phyloP scores from a whole-genome alignment of 2,329 filamentous ascomycete species.

The Cadophora malorum region DNA sequence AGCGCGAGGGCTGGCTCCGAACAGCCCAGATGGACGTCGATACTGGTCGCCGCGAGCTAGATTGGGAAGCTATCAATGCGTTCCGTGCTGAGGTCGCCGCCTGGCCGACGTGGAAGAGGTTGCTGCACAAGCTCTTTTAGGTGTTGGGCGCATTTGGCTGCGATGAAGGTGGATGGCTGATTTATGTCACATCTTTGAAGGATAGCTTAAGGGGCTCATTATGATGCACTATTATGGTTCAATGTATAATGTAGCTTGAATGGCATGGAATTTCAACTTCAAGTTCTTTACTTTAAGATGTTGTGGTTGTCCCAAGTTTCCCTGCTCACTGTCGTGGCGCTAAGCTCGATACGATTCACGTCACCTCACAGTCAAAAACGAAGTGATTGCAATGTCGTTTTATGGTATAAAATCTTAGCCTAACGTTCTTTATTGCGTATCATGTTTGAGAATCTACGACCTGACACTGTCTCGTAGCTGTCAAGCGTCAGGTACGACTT shows the following conservation, averaged over 20 bases:
- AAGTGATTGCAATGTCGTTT: no score
- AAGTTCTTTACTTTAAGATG: not conserved
- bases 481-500: no score
- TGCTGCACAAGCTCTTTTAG: slow-evolving; percentile 23
- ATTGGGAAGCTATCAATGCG: slow-evolving; percentile 22
- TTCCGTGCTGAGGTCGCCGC: slow-evolving; percentile 8
- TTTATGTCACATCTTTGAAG: not conserved
- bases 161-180: not conserved
- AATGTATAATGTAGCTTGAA: not conserved
- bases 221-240: not conserved
- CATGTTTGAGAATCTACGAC: no score
- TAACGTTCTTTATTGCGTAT: no score
- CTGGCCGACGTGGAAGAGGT: slow-evolving; percentile 17
- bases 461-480: no score
- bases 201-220: not conserved
- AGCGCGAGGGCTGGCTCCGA: slow-evolving; percentile 10
- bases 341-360: no score
- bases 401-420: no score
- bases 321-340: not conserved
- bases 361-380: no score
- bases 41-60: slow-evolving; percentile 21
- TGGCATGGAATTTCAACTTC: not conserved
- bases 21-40: slow-evolving; percentile 24
- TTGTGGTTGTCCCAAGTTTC: not conserved
- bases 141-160: not conserved